Evolutionary conservation across 2,329 filamentous ascomycete species (phyloP).

Genomic region (Colletotrichum chlorophyti): DNA sequence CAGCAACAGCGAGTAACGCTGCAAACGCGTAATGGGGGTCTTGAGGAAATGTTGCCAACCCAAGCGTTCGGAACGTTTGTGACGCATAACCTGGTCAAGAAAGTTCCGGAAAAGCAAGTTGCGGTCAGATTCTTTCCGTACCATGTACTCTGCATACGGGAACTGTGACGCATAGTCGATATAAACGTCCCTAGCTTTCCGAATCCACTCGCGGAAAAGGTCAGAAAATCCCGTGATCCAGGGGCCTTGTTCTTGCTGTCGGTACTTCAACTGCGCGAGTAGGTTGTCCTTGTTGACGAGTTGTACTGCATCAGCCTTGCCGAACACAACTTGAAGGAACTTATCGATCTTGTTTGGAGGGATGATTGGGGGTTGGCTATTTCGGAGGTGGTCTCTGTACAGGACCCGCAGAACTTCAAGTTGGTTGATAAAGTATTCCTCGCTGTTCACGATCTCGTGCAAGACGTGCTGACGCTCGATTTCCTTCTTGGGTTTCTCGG

Average conservation of each 20-base stretch:
- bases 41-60: conserved; percentile 97
- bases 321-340: conserved; percentile 87
- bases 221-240: conserved; percentile 96
- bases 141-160: conserved; percentile 80
- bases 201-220: conserved; percentile 97
- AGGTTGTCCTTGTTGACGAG: conserved; percentile 93
- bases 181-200: conserved; percentile 88
- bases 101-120: conserved; percentile 90
- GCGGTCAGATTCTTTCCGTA: conserved; percentile 82
- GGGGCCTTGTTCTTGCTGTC: conserved; percentile 94
- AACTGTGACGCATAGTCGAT: conserved; percentile 91
- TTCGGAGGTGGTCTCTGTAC: conserved; percentile 81
- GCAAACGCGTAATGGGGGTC: conserved; percentile 88
- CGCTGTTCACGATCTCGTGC: conserved; percentile 93
- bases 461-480: conserved; percentile 91
- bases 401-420: conserved; percentile 84
- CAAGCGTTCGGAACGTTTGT: conserved; percentile 81
- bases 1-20: conserved; percentile 86
- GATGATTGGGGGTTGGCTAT: conserved; percentile 81
- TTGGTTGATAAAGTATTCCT: conserved; percentile 90
- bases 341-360: conserved; percentile 77
- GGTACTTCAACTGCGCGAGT: conserved; percentile 91
- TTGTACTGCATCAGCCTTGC: conserved; percentile 86
- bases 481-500: conserved; percentile 80
- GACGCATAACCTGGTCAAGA: conserved; percentile 77